These are phyloP conservation scores for Neurospora crassa DNA, from an alignment of 2,329 filamentous ascomycete genomes.

Conservation along the genomic window DNA sequence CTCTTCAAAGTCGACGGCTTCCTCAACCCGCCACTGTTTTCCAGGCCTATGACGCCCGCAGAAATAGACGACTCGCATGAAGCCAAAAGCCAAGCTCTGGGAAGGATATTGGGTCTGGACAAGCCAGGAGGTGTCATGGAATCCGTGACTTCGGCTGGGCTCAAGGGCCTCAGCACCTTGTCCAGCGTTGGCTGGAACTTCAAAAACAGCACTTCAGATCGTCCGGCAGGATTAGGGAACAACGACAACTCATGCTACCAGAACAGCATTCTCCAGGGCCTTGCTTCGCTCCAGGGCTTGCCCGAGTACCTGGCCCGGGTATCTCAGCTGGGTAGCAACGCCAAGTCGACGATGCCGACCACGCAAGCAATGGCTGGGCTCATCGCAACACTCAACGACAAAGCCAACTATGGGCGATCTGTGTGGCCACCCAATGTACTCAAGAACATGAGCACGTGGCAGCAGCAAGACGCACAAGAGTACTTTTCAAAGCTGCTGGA, in stretches of 20 bases:
- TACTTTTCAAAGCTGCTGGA: constrained; percentile 89
- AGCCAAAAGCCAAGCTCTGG: constrained; percentile 56
- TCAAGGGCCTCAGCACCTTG: constrained; percentile 44
- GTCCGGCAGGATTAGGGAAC: constrained; percentile 69
- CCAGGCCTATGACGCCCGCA: constrained; percentile 26
- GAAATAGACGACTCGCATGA: constrained; percentile 25
- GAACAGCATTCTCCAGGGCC: constrained; percentile 83
- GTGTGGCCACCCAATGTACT: constrained; percentile 75
- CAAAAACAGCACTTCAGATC: constrained; percentile 26
- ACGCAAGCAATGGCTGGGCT: constrained; percentile 50
- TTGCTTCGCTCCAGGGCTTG: constrained; percentile 67
- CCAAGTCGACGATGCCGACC: constrained; percentile 21
- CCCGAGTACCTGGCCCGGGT: constrained; percentile 52
- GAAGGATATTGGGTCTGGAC: constrained; percentile 52
- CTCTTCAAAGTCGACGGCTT: constrained; percentile 48
- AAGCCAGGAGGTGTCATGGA: constrained; percentile 42
- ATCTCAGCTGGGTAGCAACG: constrained; percentile 22
- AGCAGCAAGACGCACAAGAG: constrained; percentile 96
- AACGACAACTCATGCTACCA: constrained; percentile 96
- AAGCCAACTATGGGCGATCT: constrained; percentile 60
- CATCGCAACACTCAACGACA: constrained; percentile 60
- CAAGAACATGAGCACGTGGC: constrained; percentile 90
- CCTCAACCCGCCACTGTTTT: constrained; percentile 38
- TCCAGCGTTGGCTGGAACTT: constrained; percentile 33
- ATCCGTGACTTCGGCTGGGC: constrained; percentile 48